Evolutionary conservation across 495 filamentous ascomycete genomes (phyloP), one percentile per base, ranked within the genome.

Genomic region (Talaromyces wortmannii): DNA sequence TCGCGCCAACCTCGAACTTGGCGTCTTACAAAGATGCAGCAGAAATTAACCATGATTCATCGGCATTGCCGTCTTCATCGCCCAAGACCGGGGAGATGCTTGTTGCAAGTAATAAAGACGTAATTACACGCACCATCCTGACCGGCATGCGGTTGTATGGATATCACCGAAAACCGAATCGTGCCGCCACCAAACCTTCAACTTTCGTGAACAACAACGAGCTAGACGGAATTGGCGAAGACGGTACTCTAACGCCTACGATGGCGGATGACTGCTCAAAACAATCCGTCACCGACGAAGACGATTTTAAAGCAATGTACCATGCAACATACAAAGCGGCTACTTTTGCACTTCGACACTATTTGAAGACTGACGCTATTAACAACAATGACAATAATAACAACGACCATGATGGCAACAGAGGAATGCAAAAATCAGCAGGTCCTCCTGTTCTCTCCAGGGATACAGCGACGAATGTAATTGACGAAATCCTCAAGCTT

Each of bases 111-210:
- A 75, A 64, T 36, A 74, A 68, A 52, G 76, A 68, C 55, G 69
- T 64, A 7, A 74, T 76, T 44, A 75, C 70, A 3, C 71, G 74
- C 42, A 77, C 74, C 0, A 74, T 76, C 12, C 73, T 87, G 68
- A 82, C 83, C 5, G 83, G 78, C 53, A 86, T 87, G 83, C 80
- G 83, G 0, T 64, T 87, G 8, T 79, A 85, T 58, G 83, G 83
- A 6, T 75, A 82, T 43, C 75, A 83, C 56, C 80, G 82, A 45
- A 63, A 70, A 2, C 59, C 66, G 4, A 53, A 57, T 13, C 70
- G 70, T 11, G 57, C 67, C 1, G 46, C 42, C 15, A 53, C 49
- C 7, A 31, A 42, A 52, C 59, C 6, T 59, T 56, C 54, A 15
- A 33, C 52, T 13, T 18, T 23, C 23, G 23, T 23, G 23, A 23